Evolutionary conservation across 495 filamentous ascomycete species (phyloP), one percentile per base, ranked within the genome.

Genomic region (Xylaria venustula): DNA sequence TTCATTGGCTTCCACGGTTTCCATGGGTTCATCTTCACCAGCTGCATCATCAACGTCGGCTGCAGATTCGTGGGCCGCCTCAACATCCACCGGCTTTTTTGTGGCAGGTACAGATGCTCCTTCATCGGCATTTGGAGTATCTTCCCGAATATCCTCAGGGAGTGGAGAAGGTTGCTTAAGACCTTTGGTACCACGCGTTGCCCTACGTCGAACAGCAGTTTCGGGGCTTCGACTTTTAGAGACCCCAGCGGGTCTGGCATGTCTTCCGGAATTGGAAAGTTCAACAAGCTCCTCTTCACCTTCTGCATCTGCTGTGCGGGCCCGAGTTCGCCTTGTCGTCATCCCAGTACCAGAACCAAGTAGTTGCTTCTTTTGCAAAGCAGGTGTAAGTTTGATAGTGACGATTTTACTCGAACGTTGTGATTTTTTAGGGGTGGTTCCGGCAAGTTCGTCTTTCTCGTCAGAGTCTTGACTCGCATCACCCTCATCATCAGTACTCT

Each of bases 241-340:
- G 26, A 57, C 66, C 44, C 73, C 58, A 14, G 82, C 84, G 28
- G 81, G 76, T 28, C 87, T 77, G 14, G 86, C 83, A 69, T 95
- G 90, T 65, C 81, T 84, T 12, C 92, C 92, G 2, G 91, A 95
- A 66, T 87, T 87, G 0, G 90, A 87, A 32, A 96, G 77, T 54
- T 81, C 77, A 1, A 80, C 25, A 14, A 79, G 58, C 7, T 73
- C 70, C 6, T 47, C 62, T 20, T 67, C 69, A 5, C 61, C 76
- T 40, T 79, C 77, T 1, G 65, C 65, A 51, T 81, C 79, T 40
- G 76, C 78, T 8, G 78, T 81, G 7, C 70, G 72, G n/a, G 79
- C 78, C 63, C 79, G 65, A 7, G 65, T 68, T 72, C 78, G 60
- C 42, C 76, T 71, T 68, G 79, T 78, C 58, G 65, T 54, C 15